A percentile compares a stretch with the other conserved stretches of the same genome.
phyloP scores from a whole-genome alignment of 1,284 basidiomycete species.

The Malassezia psittaci region DNA sequence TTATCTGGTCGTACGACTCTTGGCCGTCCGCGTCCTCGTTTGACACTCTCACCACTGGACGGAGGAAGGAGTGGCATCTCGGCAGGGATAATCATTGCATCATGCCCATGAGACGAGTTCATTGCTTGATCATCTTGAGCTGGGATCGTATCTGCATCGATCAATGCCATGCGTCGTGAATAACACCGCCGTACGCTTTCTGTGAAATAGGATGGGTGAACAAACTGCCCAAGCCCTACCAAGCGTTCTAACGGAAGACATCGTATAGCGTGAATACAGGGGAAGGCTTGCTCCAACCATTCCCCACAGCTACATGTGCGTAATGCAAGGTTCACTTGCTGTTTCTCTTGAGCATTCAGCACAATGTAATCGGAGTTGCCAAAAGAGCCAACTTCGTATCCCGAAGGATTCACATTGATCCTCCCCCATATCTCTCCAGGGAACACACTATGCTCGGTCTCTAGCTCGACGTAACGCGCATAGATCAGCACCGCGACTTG shows the following conservation, averaged over 20 bases:
- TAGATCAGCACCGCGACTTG: slow-evolving; percentile 18
- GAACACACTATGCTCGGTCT: slow-evolving; percentile 15
- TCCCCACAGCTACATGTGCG: slow-evolving; percentile 16
- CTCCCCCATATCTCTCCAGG: slow-evolving; percentile 11
- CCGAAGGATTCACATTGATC: slow-evolving; percentile 1
- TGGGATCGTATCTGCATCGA: slow-evolving; percentile 4
- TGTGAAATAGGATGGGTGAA: slow-evolving; percentile 17
- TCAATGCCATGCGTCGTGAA: slow-evolving; percentile 15
- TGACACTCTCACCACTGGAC: slow-evolving; percentile 1
- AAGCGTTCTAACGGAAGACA: slow-evolving; percentile 16
- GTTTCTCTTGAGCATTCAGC: slow-evolving; percentile 17
- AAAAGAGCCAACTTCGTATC: slow-evolving; percentile 17
- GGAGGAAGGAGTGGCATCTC: slow-evolving; percentile 16
- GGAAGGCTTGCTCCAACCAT: slow-evolving; percentile 15
- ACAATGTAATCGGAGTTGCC: slow-evolving; percentile 17
- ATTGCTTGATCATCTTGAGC: slow-evolving; percentile 7
- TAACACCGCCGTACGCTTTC: slow-evolving; percentile 17
- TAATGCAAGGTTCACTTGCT: slow-evolving; percentile 16
- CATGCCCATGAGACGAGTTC: not conserved
- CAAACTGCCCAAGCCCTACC: slow-evolving; percentile 15
- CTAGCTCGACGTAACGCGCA: slow-evolving; percentile 14
- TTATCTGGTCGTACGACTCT: slow-evolving; percentile 5
- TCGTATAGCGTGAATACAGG: slow-evolving; percentile 15
- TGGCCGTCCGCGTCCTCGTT: slow-evolving; percentile 16
- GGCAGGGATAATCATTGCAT: slow-evolving; percentile 6